Base-by-base conservation (phyloP, 352 stramenopile species). In the Globisporangium nagaii region DNA sequence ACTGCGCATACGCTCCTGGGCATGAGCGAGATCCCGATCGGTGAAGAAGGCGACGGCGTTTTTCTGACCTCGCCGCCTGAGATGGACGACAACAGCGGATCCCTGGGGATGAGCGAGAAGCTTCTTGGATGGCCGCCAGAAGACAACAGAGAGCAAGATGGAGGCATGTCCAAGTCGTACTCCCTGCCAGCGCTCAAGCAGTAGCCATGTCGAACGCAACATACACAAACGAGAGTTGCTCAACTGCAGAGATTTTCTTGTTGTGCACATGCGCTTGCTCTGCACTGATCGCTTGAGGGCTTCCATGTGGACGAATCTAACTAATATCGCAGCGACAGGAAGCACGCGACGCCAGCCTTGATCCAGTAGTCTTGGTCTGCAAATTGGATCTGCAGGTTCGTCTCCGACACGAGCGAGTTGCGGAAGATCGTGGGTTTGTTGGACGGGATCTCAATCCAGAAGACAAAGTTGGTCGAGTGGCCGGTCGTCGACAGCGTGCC, bases 391-490 rank as follows among this genome's bases (percentile, higher is more conserved):
- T 90, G 85, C 10, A 93, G 60, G 54, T 97, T 97, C 30, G 90
- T 97, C 69, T 97, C 90, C 0, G 89, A 97, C n/a, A 97, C 90
- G 27, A 97, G 77, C 22, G 76, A 89, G 43, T 90, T 96, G 39
- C 88, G 81, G 68, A 70, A 91, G 76, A 82, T 84, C 25, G 71
- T 93, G 47, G 47, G 59, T 45, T 88, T 85, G 60, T 78, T 83
- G 19, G 77, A 84, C 31, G 95, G 95, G 15, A 98, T 81, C 48
- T 98, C 93, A 58, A 98, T 96, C 95, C 94, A 98, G 63, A 98
- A 97, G 53, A 98, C 86, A 71, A 98, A 98, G 77, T 98, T 98
- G 24, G 95, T 98, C 31, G 86, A 97, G 65, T 98, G 95, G 37
- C 95, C 95, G 0, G 95, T 98, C 15, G 95, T 98, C 1, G 90